phyloP scores from a whole-genome alignment of 108 stramenopile genomes.

The Skeletonema tropicum region DNA sequence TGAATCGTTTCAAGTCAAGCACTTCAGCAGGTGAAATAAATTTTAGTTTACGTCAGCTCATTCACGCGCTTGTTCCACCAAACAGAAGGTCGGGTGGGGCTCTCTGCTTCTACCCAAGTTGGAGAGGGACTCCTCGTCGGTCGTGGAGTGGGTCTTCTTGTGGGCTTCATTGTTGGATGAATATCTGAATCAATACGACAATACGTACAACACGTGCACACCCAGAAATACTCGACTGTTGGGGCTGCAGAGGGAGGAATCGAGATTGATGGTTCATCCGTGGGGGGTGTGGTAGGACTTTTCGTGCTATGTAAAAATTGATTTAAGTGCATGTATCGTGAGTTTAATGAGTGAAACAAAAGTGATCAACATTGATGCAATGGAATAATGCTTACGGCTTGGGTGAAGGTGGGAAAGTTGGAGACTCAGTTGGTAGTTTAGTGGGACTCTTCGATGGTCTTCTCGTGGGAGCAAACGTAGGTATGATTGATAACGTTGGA shows the following conservation, averaged over 20 bases:
- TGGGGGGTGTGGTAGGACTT: neutral
- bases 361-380: neutral
- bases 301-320: neutral
- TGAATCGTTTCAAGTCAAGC: too few relatives aligned
- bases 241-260: neutral
- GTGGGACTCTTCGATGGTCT: neutral
- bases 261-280: neutral
- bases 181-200: slow-evolving; percentile 4
- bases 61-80: slow-evolving; percentile 1
- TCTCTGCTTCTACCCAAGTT: neutral
- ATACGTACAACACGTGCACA: slow-evolving; percentile 1
- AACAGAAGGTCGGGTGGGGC: neutral
- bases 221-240: slow-evolving; percentile 10
- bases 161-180: slow-evolving; percentile 11
- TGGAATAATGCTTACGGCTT: neutral
- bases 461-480: neutral
- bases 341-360: neutral
- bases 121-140: neutral
- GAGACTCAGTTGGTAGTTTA: neutral
- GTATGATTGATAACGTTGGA: neutral
- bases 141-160: slow-evolving; percentile 5
- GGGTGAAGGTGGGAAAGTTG: neutral
- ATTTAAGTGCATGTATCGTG: neutral
- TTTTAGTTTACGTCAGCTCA: neutral
- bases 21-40: too few relatives aligned